Evolutionary conservation across 352 stramenopile species (phyloP).

Genomic region (Peronospora destructor): DNA sequence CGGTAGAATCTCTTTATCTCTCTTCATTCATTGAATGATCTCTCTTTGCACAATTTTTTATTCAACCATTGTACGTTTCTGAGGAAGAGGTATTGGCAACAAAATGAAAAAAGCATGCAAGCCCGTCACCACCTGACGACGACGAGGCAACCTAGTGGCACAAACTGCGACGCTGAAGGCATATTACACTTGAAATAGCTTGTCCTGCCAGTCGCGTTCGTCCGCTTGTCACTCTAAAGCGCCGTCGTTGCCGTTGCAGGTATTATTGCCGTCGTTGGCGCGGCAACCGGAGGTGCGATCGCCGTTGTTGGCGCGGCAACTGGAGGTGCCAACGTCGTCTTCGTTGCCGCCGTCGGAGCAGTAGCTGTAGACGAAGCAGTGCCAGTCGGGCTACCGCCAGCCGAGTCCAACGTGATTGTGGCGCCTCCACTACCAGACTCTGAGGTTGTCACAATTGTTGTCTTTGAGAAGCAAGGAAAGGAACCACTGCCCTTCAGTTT

Average conservation of each 20-base stretch:
- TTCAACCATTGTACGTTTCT: slow-evolving; percentile 25
- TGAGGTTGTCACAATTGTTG: slow-evolving; percentile 22
- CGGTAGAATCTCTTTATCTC: not conserved
- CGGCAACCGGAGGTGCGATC: not conserved
- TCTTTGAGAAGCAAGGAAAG: slow-evolving; percentile 62
- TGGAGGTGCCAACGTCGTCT: slow-evolving; percentile 15
- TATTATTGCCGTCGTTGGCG: slow-evolving; percentile 11
- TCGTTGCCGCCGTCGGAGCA: slow-evolving; percentile 7
- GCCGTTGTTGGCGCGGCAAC: slow-evolving; percentile 8
- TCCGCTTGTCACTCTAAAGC: slow-evolving; percentile 19
- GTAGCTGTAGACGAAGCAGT: slow-evolving; percentile 4
- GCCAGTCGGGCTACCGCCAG: slow-evolving; percentile 15
- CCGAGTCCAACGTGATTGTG: slow-evolving; percentile 24
- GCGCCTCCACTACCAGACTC: slow-evolving; percentile 26
- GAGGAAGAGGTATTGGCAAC: slow-evolving; percentile 13
- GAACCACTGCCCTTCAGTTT: slow-evolving; percentile 65
- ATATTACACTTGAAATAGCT: slow-evolving; percentile 28
- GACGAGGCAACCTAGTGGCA: slow-evolving; percentile 16
- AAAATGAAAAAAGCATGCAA: slow-evolving; percentile 21
- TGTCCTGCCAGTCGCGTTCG: slow-evolving; percentile 4
- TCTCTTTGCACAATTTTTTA: not conserved
- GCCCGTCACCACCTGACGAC: slow-evolving; percentile 3
- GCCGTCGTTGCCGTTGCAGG: slow-evolving; percentile 19
- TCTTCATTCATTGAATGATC: not conserved
- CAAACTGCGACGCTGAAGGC: slow-evolving; percentile 21